phyloP scores from a whole-genome alignment of 2,329 filamentous ascomycete genomes.

The Fusarium albosuccineum region DNA sequence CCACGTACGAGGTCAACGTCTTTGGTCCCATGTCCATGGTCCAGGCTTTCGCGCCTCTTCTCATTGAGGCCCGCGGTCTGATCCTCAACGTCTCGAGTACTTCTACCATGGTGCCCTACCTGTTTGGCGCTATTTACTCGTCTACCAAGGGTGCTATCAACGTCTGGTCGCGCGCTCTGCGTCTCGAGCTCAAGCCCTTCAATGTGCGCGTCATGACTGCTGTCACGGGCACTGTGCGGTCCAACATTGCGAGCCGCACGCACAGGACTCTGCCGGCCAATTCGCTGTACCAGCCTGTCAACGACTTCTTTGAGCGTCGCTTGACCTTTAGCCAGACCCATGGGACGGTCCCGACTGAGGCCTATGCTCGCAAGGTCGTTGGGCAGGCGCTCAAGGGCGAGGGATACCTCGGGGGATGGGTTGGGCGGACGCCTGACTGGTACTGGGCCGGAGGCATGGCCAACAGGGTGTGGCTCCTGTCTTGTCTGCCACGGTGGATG shows the following conservation, averaged over 20 bases:
- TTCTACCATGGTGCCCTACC: slow-evolving; percentile 63
- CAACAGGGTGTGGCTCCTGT: slow-evolving; percentile 45
- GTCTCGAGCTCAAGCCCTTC: slow-evolving; percentile 66
- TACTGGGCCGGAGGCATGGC: slow-evolving; percentile 53
- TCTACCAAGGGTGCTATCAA: slow-evolving; percentile 68
- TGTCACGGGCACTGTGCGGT: slow-evolving; percentile 66
- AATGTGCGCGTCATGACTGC: slow-evolving; percentile 69
- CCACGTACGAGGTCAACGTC: slow-evolving; percentile 69
- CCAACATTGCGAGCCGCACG: slow-evolving; percentile 60
- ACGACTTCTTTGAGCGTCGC: slow-evolving; percentile 60
- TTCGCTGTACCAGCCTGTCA: slow-evolving; percentile 62
- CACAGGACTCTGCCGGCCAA: slow-evolving; percentile 57
- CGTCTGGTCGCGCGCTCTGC: slow-evolving; percentile 65
- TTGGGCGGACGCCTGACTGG: slow-evolving; percentile 52
- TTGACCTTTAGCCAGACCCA: slow-evolving; percentile 64
- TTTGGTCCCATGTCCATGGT: slow-evolving; percentile 70
- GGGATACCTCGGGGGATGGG: slow-evolving; percentile 50
- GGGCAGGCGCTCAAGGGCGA: slow-evolving; percentile 56
- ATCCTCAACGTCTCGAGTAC: slow-evolving; percentile 69
- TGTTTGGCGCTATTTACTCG: slow-evolving; percentile 67
- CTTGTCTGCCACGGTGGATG: slow-evolving; percentile 44
- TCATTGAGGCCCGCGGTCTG: slow-evolving; percentile 64
- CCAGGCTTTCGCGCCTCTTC: slow-evolving; percentile 62
- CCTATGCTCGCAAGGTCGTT: slow-evolving; percentile 60
- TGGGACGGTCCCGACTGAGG: slow-evolving; percentile 58